Percentiles rank a stretch among this genome's conserved stretches.
Evolutionary conservation across 768 basidiomycete species (phyloP).

Genomic region (Amanita pallidorosea): DNA sequence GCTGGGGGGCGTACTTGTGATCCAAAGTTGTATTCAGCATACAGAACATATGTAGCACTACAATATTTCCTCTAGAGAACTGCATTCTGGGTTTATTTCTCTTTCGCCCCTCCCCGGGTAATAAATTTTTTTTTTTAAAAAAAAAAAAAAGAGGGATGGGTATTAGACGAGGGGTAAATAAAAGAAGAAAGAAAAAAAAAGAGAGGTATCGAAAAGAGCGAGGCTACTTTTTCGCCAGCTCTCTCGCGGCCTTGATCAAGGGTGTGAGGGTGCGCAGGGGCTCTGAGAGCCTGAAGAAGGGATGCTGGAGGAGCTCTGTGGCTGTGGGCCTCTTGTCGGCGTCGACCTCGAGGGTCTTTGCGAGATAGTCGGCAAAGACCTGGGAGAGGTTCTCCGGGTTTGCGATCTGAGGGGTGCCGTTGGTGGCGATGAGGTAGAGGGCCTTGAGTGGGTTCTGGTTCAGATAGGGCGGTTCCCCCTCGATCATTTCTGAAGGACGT

Average conservation of each 20-base stretch:
- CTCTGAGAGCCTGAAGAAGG: conserved; percentile 83
- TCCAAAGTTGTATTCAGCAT: background rate
- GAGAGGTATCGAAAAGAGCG: background rate
- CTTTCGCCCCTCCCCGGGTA: too few relatives aligned
- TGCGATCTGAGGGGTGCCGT: conserved; percentile 92
- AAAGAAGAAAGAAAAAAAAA: background rate
- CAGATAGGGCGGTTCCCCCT: conserved; percentile 93
- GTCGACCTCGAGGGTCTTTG: conserved; percentile 86
- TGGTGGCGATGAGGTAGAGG: conserved; percentile 94
- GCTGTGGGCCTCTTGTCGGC: conserved; percentile 90
- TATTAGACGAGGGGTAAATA: too few relatives aligned
- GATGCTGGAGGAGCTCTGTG: conserved; percentile 72
- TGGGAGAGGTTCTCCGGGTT: conserved; percentile 69
- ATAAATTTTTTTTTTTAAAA: too few relatives aligned
- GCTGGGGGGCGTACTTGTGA: background rate
- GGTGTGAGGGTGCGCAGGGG: conserved; percentile 80
- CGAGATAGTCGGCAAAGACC: conserved; percentile 83
- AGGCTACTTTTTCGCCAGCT: conserved; percentile 53
- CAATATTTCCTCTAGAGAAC: background rate
- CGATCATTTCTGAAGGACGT: conserved; percentile 75
- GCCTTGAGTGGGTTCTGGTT: conserved; percentile 97
- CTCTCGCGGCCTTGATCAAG: conserved; percentile 85
- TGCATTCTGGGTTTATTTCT: too few relatives aligned
- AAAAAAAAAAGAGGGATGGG: background rate
- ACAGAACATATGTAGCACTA: conserved; percentile 4